Evolutionary conservation across 2,329 filamentous ascomycete genomes (phyloP), one percentile per base, ranked within the genome.

Genomic region (Hypocrella siamensis): DNA sequence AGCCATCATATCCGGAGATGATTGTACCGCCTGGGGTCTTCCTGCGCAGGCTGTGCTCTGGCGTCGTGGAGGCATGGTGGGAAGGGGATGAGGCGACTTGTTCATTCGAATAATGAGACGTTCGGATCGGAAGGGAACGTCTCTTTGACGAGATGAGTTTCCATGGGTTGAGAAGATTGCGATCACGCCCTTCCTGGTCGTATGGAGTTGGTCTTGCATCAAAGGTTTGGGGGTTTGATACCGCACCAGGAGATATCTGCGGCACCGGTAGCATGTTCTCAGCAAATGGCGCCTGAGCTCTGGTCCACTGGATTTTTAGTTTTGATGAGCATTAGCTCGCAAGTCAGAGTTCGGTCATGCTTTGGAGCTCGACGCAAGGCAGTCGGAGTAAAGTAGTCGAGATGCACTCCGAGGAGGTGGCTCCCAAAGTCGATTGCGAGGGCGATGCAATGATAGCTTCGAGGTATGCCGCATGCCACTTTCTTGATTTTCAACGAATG

Each of bases 21-120:
- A 96, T 69, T 24, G 85, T 93, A n/a, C 88, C 90, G 47, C 78
- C 88, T 4, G 88, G 90, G 7, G 88, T 96, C 55, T 96, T 96
- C 42, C 88, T 74, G 41, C 88, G 75, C 35, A 94, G 63, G 44
- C 83, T 80, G 52, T 55, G 51, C 34, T 55, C 52, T 37, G 43
- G 37, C 25, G 46, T 35, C 40, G 49, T 38, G 28, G 30, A 35
- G 32, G 28, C 31, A 34, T 19, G 38, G 30, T 29, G 38, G 37
- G 26, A 32, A 27, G 22, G 40, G 29, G 31, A 35, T 34, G 24
- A 38, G 7, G 28, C 30, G n/a, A 28, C 24, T n/a, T 31, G 42
- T 22, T 43, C 38, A 14, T 43, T 42, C 16, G 46, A 34, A 35
- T 48, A 51, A 16, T 48, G 51, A 16, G 47, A 48, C n/a, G 45